These are phyloP conservation scores for Vaccinium myrtillus DNA, from an alignment of 148 eudicot species.

Conservation along the genomic window DNA sequence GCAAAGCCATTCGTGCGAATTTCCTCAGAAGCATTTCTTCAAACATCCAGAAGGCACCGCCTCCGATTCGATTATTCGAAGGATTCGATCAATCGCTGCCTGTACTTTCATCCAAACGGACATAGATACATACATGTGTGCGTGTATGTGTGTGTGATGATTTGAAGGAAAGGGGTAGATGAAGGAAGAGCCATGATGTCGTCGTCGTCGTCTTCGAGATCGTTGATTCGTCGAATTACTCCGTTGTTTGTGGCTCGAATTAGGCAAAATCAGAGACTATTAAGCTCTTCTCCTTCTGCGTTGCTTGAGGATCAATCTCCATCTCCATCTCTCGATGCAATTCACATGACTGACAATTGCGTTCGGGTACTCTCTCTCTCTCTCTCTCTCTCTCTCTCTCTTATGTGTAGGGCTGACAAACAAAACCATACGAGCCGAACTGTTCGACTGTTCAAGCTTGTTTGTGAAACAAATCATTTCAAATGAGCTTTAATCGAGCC, in stretches of 20 bases:
- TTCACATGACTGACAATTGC: slow-evolving; percentile 66
- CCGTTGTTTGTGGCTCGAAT: slow-evolving; percentile 45
- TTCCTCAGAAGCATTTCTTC: background rate
- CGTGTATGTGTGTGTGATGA: background rate
- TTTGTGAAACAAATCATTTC: too few species aligned
- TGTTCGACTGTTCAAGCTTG: too few species aligned
- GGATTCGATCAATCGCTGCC: background rate
- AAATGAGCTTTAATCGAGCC: too few species aligned
- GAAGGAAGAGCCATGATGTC: slow-evolving; percentile 19
- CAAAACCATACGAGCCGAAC: too few species aligned
- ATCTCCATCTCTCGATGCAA: slow-evolving; percentile 42
- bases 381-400: background rate
- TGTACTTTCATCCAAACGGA: background rate
- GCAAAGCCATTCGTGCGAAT: background rate
- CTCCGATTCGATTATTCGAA: background rate
- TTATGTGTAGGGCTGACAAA: too few species aligned
- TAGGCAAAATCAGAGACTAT: slow-evolving; percentile 52
- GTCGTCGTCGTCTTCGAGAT: slow-evolving; percentile 30
- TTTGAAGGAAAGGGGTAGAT: background rate
- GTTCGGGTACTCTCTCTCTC: slow-evolving; percentile 45
- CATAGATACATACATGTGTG: background rate
- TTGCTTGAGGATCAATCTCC: slow-evolving; percentile 37
- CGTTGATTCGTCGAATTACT: slow-evolving; percentile 48
- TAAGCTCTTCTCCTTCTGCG: slow-evolving; percentile 41
- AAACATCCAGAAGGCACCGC: background rate